Conservation (phyloP, 495 filamentous ascomycete genomes). For the Evernia prunastri region DNA sequence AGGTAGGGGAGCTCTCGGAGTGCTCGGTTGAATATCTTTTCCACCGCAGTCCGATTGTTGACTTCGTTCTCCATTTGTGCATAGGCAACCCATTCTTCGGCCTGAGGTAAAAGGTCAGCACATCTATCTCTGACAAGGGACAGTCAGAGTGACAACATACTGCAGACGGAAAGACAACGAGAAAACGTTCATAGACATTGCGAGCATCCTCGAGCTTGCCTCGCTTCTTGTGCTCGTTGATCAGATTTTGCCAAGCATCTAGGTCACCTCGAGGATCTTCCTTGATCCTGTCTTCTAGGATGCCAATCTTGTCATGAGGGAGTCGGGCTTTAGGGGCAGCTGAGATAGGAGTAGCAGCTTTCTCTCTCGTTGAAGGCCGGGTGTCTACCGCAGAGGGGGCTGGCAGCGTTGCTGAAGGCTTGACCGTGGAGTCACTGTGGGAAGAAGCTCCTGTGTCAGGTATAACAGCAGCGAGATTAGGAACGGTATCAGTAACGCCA, state of each 20-base stretch:
- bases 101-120: slow-evolving; percentile 45
- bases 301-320: slow-evolving; percentile 71
- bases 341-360: slow-evolving; percentile 32
- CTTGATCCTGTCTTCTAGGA: slow-evolving; percentile 81
- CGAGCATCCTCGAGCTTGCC: slow-evolving; percentile 77
- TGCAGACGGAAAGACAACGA: slow-evolving; percentile 78
- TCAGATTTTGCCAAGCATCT: slow-evolving; percentile 80
- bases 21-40: slow-evolving; percentile 71
- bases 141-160: slow-evolving; percentile 51
- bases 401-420: slow-evolving; percentile 38
- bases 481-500: slow-evolving; percentile 45
- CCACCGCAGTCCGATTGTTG: slow-evolving; percentile 67
- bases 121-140: not conserved
- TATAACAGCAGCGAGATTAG: slow-evolving; percentile 37
- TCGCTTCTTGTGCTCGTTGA: slow-evolving; percentile 75
- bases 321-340: slow-evolving; percentile 50
- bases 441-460: slow-evolving; percentile 43
- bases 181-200: slow-evolving; percentile 73
- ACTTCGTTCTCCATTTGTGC: slow-evolving; percentile 79
- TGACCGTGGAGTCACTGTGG: slow-evolving; percentile 29
- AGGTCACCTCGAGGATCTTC: slow-evolving; percentile 89
- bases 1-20: slow-evolving; percentile 70
- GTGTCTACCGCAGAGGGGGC: slow-evolving; percentile 33
- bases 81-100: slow-evolving; percentile 81
- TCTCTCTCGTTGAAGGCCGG: slow-evolving; percentile 36